These are phyloP conservation scores for Candida easanensis DNA, from an alignment of 805 yeast species.

Conservation along the genomic window DNA sequence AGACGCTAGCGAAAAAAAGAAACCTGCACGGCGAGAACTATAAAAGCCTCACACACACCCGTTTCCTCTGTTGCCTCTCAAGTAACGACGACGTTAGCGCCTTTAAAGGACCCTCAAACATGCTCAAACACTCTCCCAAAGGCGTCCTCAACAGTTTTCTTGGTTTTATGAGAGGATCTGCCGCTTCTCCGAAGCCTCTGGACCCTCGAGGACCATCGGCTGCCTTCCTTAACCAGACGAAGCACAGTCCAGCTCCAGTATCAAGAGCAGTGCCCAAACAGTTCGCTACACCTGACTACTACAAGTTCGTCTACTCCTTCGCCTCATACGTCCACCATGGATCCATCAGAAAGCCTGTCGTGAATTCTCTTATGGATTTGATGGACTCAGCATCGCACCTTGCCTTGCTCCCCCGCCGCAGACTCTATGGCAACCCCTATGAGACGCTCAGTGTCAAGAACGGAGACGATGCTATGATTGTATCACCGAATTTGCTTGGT, in stretches of 20 bases:
- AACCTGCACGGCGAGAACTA: not conserved
- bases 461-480: conserved; percentile 58
- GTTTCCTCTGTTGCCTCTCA: too few species aligned
- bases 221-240: conserved; percentile 6
- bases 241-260: not conserved
- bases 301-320: conserved; percentile 42
- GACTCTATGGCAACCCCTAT: conserved; percentile 50
- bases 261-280: conserved; percentile 9
- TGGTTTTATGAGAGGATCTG: conserved; percentile 5
- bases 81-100: too few species aligned
- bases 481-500: conserved; percentile 49
- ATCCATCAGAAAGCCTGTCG: conserved; percentile 33
- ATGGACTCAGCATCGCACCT: conserved; percentile 44
- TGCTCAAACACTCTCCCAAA: not conserved
- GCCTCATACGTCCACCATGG: conserved; percentile 50
- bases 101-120: too few species aligned
- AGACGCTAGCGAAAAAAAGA: not conserved
- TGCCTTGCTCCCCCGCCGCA: conserved; percentile 45
- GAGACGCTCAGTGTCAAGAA: conserved; percentile 51
- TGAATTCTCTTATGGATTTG: conserved; percentile 48
- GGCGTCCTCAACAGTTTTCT: conserved; percentile 4
- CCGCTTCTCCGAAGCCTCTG: not conserved
- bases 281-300: conserved; percentile 32
- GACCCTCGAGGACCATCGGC: conserved; percentile 13
- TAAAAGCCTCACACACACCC: too few species aligned